These are phyloP conservation scores for Moricandia moricandioides DNA, from an alignment of 345 rosid genomes.

Conservation along the genomic window DNA sequence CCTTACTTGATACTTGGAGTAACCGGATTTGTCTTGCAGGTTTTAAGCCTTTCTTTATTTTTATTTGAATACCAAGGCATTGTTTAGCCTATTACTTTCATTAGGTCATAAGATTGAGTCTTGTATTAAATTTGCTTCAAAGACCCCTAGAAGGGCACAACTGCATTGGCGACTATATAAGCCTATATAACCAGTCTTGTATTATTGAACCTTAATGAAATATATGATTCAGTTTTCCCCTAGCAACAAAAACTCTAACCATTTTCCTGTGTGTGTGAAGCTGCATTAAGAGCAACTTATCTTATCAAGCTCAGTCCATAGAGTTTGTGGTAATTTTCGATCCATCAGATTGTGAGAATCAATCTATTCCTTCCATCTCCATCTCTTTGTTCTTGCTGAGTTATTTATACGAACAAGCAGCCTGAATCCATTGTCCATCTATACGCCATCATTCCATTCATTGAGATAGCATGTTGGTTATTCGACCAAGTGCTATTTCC, in stretches of 20 bases:
- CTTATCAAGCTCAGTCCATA: neutral
- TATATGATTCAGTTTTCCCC: neutral
- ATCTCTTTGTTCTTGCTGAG: neutral
- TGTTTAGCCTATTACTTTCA: neutral
- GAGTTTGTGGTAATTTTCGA: neutral
- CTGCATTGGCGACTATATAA: neutral
- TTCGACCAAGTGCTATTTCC: neutral
- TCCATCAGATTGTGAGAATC: neutral
- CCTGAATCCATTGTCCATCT: neutral
- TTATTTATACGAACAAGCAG: neutral
- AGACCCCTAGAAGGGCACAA: neutral
- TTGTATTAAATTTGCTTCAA: neutral
- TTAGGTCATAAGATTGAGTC: neutral
- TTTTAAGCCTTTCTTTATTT: neutral
- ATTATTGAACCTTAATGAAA: neutral
- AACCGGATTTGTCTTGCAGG: neutral
- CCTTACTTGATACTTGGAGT: no score
- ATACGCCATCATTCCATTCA: neutral
- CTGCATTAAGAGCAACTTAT: neutral
- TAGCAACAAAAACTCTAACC: neutral
- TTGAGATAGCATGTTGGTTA: neutral
- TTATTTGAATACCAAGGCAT: neutral
- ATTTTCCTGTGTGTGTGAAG: neutral
- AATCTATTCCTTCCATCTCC: neutral
- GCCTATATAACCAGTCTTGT: neutral